Percentiles rank a stretch among this genome's conserved stretches.
These are phyloP conservation scores for Oenanthe sinensis DNA, from an alignment of 129 eudicot genomes.

Conservation along the genomic window DNA sequence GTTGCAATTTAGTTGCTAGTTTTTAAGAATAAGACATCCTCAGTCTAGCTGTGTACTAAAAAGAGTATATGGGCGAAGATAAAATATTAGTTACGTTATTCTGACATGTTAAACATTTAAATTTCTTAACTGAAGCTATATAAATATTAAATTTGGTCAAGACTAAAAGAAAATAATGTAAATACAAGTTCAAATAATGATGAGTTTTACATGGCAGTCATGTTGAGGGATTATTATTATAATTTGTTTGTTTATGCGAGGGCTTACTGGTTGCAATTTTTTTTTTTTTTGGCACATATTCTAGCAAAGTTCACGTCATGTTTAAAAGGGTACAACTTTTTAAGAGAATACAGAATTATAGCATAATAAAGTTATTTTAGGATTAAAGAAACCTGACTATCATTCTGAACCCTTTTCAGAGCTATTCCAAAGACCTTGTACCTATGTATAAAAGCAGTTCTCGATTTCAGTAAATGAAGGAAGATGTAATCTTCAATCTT, in stretches of 20 bases:
- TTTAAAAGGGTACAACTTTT: background rate
- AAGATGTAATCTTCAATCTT: background rate
- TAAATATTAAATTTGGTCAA: background rate
- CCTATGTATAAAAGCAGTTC: slow-evolving; percentile 30
- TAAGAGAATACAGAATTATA: background rate
- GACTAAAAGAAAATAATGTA: background rate
- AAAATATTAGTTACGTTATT: background rate
- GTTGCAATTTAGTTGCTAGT: background rate
- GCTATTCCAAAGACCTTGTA: slow-evolving; percentile 88
- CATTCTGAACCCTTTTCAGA: slow-evolving; percentile 67
- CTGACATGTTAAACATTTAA: background rate
- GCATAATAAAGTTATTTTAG: background rate
- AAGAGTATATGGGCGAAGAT: background rate
- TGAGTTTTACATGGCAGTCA: background rate
- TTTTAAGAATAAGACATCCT: background rate
- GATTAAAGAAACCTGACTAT: slow-evolving; percentile 57
- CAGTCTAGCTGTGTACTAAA: background rate
- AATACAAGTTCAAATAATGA: background rate
- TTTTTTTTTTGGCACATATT: too few relatives aligned
- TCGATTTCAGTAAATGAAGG: background rate
- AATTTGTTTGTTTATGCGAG: background rate
- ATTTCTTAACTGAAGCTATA: background rate
- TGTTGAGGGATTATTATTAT: too few relatives aligned
- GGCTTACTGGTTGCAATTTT: background rate
- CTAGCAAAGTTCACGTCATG: background rate